Base-by-base conservation (phyloP, 2,329 filamentous ascomycete species). In the Phoma herbarum region DNA sequence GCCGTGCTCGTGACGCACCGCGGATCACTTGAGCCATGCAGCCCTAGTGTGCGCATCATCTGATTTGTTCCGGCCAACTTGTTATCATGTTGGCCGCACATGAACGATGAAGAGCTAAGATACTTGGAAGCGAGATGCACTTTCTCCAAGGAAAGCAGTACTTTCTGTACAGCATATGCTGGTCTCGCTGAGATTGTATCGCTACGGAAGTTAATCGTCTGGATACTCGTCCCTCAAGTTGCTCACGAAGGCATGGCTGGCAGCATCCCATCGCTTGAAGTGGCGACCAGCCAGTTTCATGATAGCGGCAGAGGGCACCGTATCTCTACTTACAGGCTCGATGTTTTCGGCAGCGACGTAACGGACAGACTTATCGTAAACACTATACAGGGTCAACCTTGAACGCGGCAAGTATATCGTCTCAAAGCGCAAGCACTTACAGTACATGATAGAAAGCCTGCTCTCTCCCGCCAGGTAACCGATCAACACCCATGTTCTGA, bases 291-390 rank as follows among this genome's bases (percentile, higher is more conserved):
- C 92, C 65, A 91, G 78, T 44, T 82, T 82, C 71, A 92, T 84
- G 61, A 96, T 81, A 23, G 85, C 77, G n/a, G 84, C 78, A 0
- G 85, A 82, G 2, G 89, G 78, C 31, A 81, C 65, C 0, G 50
- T 52, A 20, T 66, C 57, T 10, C 66, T 14, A 35, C 57, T 12
- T 16, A 68, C 70, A 37, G 79, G 75, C 50, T 88, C 80, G 55
- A 97, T 90, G 67, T 93, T 97, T 68, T 93, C 89, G 71, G 96
- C 88, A 0, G 92, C 89, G 3, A 93, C 88, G 70, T 93, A 91
- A 42, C 90, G 85, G 51, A 89, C 84, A 50, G 84, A 88, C 50
- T 86, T 87, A 67, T 93, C 89, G 57, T 86, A 84, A 57, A 86
- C 86, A 53, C 88, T 90, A 62, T 1, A 35, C 9, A 14, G 0